Evolutionary conservation across 441 rosid genomes (phyloP), one percentile per base, ranked within the genome.

Genomic region (Biscutella laevigata): DNA sequence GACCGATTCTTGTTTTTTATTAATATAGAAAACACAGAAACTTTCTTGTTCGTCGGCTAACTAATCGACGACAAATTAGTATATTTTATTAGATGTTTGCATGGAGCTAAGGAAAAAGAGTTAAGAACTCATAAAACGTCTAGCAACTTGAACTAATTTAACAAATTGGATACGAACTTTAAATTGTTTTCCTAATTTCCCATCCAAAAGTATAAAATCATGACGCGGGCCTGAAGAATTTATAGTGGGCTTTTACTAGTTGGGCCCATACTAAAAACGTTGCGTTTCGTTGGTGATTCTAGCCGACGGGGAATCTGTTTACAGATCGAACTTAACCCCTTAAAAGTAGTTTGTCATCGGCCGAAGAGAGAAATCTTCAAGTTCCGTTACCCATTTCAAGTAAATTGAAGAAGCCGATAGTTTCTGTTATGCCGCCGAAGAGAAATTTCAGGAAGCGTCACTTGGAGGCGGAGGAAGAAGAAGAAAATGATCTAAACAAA

Each of bases 371-470:
- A 33, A 19, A 38, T 22, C 28, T 3, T 26, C 5, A 20, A 42
- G 6, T 35, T 12, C 2, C 13, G 1, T 20, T 11, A 55, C 50
- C 54, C 45, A 15, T 21, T 3, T 34, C 12, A 21, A 40, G 38
- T n/a, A 9, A 13, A 30, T 21, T 10, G 36, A 24, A 33, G 17
- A 53, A 43, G 12, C n/a, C 2, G 5, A 11, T 21, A 36, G n/a
- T 11, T 2, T 35, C 37, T 19, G 22, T 12, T 53, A 81, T 69
- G 83, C 66, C 70, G 52, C 73, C 71, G 64, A 81, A 75, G 81
- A 87, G 71, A 72, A 82, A 87, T 72, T 90, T 84, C 73, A 73
- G 98, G 66, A 90, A 90, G 67, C 79, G 96, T 61, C 53, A 57
- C 10, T 22, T 74, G 28, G 57, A 67, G 24, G 81, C 76, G 7